Evolutionary conservation across 108 stramenopile species (phyloP).

Genomic region (Nitzschia putrida): DNA sequence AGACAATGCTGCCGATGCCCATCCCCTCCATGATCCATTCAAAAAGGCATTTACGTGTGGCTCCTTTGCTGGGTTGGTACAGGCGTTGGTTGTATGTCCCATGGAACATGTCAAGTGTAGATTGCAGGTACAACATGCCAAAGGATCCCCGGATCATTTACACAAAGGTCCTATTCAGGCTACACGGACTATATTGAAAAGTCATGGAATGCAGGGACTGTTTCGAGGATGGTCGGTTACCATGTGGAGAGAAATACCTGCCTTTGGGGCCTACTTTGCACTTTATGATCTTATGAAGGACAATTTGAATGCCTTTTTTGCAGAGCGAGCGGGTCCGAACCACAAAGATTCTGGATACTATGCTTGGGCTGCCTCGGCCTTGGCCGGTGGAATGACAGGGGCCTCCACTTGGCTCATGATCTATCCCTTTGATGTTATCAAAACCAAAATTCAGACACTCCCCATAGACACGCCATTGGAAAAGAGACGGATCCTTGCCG

Average conservation of each 20-base stretch:
- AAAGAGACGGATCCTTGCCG: conserved; percentile 27
- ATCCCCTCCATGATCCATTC: conserved; percentile 10
- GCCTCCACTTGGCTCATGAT: conserved; percentile 84
- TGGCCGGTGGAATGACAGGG: conserved; percentile 89
- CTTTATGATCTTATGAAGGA: conserved; percentile 80
- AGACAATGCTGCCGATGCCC: background rate
- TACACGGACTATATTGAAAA: conserved; percentile 41
- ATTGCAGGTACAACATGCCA: conserved; percentile 71
- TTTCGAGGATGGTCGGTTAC: conserved; percentile 77
- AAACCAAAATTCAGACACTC: conserved; percentile 80
- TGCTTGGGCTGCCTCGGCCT: conserved; percentile 71
- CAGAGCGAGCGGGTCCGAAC: conserved; percentile 18
- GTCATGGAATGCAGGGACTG: conserved; percentile 58
- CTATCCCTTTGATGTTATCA: conserved; percentile 92
- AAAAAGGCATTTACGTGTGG: conserved; percentile 75
- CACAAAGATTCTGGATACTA: conserved; percentile 10
- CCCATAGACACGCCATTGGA: conserved; percentile 51
- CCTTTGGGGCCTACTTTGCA: conserved; percentile 90
- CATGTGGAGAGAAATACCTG: conserved; percentile 84
- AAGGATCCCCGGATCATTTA: conserved; percentile 25
- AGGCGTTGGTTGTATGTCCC: conserved; percentile 77
- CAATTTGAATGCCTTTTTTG: conserved; percentile 40
- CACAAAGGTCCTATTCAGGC: conserved; percentile 66
- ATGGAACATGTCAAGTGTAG: conserved; percentile 94
- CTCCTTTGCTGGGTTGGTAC: conserved; percentile 82